A percentile compares a stretch with the other conserved stretches of the same genome.
Evolutionary conservation across 805 yeast species (phyloP).

Genomic region (Kodamaea kakaduensis): DNA sequence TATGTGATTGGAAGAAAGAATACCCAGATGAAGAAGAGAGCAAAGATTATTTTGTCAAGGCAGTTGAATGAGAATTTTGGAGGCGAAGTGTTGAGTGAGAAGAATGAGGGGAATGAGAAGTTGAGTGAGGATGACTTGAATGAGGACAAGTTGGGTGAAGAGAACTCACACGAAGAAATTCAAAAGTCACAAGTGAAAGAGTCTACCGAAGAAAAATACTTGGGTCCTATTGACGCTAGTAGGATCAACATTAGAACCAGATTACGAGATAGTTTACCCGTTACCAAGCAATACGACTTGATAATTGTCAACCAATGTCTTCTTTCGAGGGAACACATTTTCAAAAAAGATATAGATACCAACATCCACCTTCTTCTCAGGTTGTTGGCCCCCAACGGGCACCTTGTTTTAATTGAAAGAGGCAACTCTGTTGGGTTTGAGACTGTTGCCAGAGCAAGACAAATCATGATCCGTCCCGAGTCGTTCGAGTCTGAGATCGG

Average conservation of each 20-base stretch:
- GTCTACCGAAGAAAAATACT: conserved; percentile 15
- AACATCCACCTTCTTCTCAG: conserved; percentile 56
- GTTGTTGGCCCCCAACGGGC: conserved; percentile 73
- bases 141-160: conserved; percentile 8
- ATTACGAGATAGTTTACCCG: conserved; percentile 51
- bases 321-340: conserved; percentile 52
- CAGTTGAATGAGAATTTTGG: conserved; percentile 48
- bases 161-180: background rate
- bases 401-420: conserved; percentile 74
- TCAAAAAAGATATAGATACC: conserved; percentile 71
- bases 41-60: conserved; percentile 69
- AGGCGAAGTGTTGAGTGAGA: conserved; percentile 12
- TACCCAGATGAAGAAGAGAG: conserved; percentile 70
- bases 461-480: conserved; percentile 84
- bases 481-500: conserved; percentile 50
- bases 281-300: conserved; percentile 61
- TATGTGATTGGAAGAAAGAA: conserved; percentile 60
- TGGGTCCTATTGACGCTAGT: conserved; percentile 53
- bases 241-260: conserved; percentile 52
- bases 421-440: conserved; percentile 92
- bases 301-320: conserved; percentile 82
- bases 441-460: conserved; percentile 83
- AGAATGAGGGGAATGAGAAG: conserved; percentile 12
- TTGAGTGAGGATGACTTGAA: background rate
- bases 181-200: conserved; percentile 2